Evolutionary conservation across 257 asterid genomes (phyloP).

Genomic region (Penstemon newberryi): DNA sequence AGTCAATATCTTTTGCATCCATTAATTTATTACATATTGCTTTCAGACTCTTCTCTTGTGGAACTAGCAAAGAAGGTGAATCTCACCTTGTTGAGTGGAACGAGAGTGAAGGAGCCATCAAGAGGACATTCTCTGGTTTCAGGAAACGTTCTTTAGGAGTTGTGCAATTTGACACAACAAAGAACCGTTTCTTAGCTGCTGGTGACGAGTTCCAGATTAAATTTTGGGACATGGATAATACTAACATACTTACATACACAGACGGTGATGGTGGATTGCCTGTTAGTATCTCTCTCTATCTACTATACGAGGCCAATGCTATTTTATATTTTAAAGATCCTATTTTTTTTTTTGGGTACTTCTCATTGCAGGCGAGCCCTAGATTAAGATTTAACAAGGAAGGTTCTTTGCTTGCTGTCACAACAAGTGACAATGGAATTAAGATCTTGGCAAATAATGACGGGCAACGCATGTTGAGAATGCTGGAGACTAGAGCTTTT

Average conservation of each 20-base stretch:
- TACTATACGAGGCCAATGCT: too few species aligned
- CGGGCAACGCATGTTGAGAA: constrained; percentile 88
- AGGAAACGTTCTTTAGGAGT: constrained; percentile 87
- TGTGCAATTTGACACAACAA: constrained; percentile 91
- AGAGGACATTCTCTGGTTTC: constrained; percentile 85
- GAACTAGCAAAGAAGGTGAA: constrained; percentile 98
- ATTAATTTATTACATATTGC: constrained; percentile 26
- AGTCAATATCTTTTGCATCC: not conserved
- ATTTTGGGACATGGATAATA: constrained; percentile 98
- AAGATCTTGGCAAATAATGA: constrained; percentile 79
- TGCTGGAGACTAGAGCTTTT: constrained; percentile 81
- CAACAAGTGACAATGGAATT: constrained; percentile 89
- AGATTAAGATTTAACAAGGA: constrained; percentile 84
- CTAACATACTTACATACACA: constrained; percentile 57
- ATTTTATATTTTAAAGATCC: constrained; percentile 12
- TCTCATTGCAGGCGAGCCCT: constrained; percentile 76
- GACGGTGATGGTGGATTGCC: constrained; percentile 96
- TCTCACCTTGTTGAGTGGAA: constrained; percentile 99
- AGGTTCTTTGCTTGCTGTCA: constrained; percentile 87
- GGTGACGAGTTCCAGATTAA: constrained; percentile 94
- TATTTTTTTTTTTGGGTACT: constrained; percentile 1
- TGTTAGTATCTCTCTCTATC: constrained; percentile 46
- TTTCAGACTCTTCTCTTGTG: constrained; percentile 93
- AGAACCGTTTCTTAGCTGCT: constrained; percentile 87
- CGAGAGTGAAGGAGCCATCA: constrained; percentile 97